Evolutionary conservation across 78 protist genomes (phyloP), one percentile per base, ranked within the genome.

Genomic region (Dictyostelium capitatum): DNA sequence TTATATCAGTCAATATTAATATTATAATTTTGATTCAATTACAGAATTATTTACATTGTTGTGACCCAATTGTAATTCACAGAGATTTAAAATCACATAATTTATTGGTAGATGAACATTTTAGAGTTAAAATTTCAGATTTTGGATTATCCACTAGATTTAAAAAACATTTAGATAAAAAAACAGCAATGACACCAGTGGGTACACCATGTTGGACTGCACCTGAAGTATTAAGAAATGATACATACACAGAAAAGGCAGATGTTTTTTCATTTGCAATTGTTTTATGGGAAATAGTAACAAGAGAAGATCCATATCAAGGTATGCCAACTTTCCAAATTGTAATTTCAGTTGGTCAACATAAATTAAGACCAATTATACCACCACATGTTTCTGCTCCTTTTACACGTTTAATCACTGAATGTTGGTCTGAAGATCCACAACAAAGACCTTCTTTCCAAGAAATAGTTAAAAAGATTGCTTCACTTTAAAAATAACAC

Each of bases 271-370:
- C 84, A 14, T 79, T 79, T 82, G 95, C 89, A 9, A 91, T 91
- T 67, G 95, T 91, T 10, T 37, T 91, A 7, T 91, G 95, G 95
- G 95, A 91, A 43, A 54, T 80, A 0, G 91, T 74, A 0, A 91
- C 90, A 51, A 32, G 95, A 25, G 83, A 81, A 51, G 95, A 91
- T 65, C 95, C 95, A n/a, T 91, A 83, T 54, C 78, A 67, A 41
- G 95, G 95, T 43, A 83, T 95, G 95, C 92, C 95, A 32, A 92
- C 97, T 8, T 95, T 83, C 85, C 95, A 91, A 69, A 81, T 95
- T 51, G 82, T 91, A 12, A 70, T 90, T 7, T 79, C 94, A 17
- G 97, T 95, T 6, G 97, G 96, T 19, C 79, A 80, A 32, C 77
- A 95, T 59, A 79, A 74, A 48, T 65, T 83, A 47, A 51, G 97